Conservation (phyloP, 805 yeast species). For the Schwanniomyces pseudopolymorphus region DNA sequence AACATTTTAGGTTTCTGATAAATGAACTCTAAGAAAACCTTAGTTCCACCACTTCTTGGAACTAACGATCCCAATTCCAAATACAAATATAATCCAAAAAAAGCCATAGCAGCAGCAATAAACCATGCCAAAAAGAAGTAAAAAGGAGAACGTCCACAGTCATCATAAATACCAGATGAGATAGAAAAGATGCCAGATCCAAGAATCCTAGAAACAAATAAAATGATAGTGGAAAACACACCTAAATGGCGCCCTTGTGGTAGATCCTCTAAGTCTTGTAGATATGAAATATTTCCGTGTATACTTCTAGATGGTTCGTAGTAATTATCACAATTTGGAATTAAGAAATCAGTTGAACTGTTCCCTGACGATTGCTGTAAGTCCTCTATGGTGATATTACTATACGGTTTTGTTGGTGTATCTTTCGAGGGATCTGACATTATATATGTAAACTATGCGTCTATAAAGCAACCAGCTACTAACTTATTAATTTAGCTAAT, state of each 20-base stretch:
- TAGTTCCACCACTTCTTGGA: conserved; percentile 76
- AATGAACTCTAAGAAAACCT: conserved; percentile 67
- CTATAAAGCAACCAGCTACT: not conserved
- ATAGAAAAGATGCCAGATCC: conserved; percentile 81
- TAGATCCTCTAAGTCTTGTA: conserved; percentile 45
- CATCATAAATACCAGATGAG: conserved; percentile 63
- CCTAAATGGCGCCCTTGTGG: conserved; percentile 82
- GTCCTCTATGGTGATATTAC: not conserved
- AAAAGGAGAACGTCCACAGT: conserved; percentile 65
- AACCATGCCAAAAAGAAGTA: conserved; percentile 64
- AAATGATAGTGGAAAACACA: conserved; percentile 58
- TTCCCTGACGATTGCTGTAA: not conserved
- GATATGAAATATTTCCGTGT: conserved; percentile 15
- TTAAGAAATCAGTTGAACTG: not conserved
- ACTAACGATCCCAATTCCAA: conserved; percentile 69
- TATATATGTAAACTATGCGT: not conserved
- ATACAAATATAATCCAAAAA: conserved; percentile 65
- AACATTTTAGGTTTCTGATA: conserved; percentile 60
- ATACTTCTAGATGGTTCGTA: conserved; percentile 2
- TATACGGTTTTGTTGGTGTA: not conserved
- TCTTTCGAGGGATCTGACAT: not conserved
- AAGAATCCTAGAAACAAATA: conserved; percentile 66
- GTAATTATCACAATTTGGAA: not conserved
- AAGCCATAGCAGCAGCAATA: conserved; percentile 59
- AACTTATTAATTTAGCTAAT: too few relatives aligned